Evolutionary conservation across 1,284 basidiomycete genomes (phyloP).

Genomic region (Pseudomicrostroma phylloplanum): DNA sequence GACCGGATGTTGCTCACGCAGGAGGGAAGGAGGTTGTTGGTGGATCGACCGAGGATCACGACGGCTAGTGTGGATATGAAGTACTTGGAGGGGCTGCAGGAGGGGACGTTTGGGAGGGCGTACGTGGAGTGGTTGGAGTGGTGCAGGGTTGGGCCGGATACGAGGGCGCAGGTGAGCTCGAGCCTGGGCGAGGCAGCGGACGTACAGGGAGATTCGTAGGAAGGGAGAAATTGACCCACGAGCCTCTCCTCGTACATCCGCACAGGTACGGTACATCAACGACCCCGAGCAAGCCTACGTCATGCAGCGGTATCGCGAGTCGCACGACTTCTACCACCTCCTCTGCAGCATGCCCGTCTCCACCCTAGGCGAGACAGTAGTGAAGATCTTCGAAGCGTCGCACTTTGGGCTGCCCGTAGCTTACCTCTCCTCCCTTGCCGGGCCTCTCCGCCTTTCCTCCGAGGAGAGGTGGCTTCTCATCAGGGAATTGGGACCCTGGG

Average conservation of each 20-base stretch:
- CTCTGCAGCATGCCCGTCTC: slow-evolving; percentile 80
- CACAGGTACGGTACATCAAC: slow-evolving; percentile 82
- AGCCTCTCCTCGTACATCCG: no score
- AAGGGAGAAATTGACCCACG: neutral
- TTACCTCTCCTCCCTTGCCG: slow-evolving; percentile 71
- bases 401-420: slow-evolving; percentile 89
- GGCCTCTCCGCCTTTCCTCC: slow-evolving; percentile 50
- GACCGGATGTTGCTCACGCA: slow-evolving; percentile 70
- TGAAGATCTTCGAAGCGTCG: slow-evolving; percentile 91
- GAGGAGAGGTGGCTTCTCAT: slow-evolving; percentile 12
- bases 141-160: slow-evolving; percentile 90
- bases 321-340: slow-evolving; percentile 88
- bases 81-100: slow-evolving; percentile 61
- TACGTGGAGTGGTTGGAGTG: slow-evolving; percentile 87
- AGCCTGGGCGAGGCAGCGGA: slow-evolving; percentile 45
- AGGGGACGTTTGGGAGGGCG: slow-evolving; percentile 76
- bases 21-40: slow-evolving; percentile 62
- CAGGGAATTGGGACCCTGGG: slow-evolving; percentile 11
- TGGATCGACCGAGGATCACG: slow-evolving; percentile 74
- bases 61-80: slow-evolving; percentile 70
- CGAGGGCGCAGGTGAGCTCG: slow-evolving; percentile 71
- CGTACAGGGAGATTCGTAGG: neutral
- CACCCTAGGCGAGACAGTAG: slow-evolving; percentile 84
- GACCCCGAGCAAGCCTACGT: slow-evolving; percentile 67
- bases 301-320: slow-evolving; percentile 96